These are phyloP conservation scores for Penicillium crustosum DNA, from an alignment of 2,329 filamentous ascomycete species.

Conservation along the genomic window DNA sequence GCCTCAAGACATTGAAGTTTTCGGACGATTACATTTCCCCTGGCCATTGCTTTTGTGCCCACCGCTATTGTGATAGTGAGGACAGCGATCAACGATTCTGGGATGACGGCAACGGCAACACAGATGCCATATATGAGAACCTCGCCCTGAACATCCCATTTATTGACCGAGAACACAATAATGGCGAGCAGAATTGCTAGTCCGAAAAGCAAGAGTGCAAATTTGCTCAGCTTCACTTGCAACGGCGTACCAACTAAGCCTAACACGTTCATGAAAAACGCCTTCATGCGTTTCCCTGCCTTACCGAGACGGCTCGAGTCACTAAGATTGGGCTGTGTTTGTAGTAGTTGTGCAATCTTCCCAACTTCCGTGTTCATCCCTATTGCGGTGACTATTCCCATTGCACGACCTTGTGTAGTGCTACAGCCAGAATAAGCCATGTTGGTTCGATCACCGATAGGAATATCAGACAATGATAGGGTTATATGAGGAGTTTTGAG, in stretches of 20 bases:
- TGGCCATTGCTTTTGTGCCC: slow-evolving; percentile 56
- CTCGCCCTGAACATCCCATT: slow-evolving; percentile 57
- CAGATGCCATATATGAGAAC: slow-evolving; percentile 61
- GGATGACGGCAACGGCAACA: slow-evolving; percentile 62
- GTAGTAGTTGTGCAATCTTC: slow-evolving; percentile 58
- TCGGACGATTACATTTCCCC: slow-evolving; percentile 54
- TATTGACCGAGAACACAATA: slow-evolving; percentile 61
- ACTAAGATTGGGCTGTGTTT: slow-evolving; percentile 45
- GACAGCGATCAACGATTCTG: slow-evolving; percentile 63
- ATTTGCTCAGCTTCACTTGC: slow-evolving; percentile 80
- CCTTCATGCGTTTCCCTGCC: slow-evolving; percentile 43
- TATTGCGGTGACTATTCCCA: slow-evolving; percentile 59
- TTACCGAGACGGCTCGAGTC: slow-evolving; percentile 24
- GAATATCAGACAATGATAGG: slow-evolving; percentile 26
- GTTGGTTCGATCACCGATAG: slow-evolving; percentile 59
- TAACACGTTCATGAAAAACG: slow-evolving; percentile 51
- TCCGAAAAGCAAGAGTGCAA: slow-evolving; percentile 76
- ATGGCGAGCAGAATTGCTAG: slow-evolving; percentile 65
- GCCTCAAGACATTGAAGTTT: slow-evolving; percentile 57
- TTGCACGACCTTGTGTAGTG: slow-evolving; percentile 60
- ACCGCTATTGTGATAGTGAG: slow-evolving; percentile 62
- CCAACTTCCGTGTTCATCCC: slow-evolving; percentile 64
- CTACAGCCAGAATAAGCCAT: slow-evolving; percentile 62
- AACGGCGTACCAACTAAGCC: slow-evolving; percentile 70
- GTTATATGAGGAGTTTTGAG: slow-evolving; percentile 49